Conservation (phyloP, 2,329 filamentous ascomycete genomes). For the Exophiala sideris region DNA sequence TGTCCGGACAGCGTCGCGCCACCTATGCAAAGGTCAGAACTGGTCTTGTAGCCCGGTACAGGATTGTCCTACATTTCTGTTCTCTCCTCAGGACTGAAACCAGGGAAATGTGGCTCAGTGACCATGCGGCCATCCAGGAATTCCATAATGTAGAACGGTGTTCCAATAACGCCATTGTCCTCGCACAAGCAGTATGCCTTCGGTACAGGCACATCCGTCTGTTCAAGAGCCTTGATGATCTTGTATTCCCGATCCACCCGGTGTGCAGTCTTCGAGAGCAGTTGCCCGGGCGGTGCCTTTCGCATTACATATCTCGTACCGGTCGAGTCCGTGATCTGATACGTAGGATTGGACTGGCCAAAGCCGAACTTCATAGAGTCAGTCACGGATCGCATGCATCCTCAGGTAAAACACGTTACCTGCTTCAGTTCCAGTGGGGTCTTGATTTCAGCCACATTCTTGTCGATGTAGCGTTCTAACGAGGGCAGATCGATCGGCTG, state of each 20-base stretch:
- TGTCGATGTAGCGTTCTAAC: slow-evolving; percentile 72
- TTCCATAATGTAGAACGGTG: slow-evolving; percentile 95
- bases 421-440: slow-evolving; percentile 84
- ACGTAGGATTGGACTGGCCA: slow-evolving; percentile 96
- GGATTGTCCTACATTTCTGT: slow-evolving; percentile 59
- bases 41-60: too few relatives aligned
- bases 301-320: slow-evolving; percentile 79
- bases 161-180: slow-evolving; percentile 75
- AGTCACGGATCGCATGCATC: background rate
- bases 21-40: slow-evolving; percentile 47
- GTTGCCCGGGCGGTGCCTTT: slow-evolving; percentile 94
- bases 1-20: slow-evolving; percentile 78
- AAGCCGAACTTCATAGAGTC: slow-evolving; percentile 72
- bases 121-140: slow-evolving; percentile 93
- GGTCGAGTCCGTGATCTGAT: slow-evolving; percentile 74
- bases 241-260: slow-evolving; percentile 94
- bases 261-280: slow-evolving; percentile 90
- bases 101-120: slow-evolving; percentile 79
- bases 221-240: slow-evolving; percentile 77
- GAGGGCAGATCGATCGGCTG: slow-evolving; percentile 83
- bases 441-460: slow-evolving; percentile 78
- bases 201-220: slow-evolving; percentile 81
- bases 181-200: slow-evolving; percentile 81
- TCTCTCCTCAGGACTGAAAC: slow-evolving; percentile 64
- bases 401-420: slow-evolving; percentile 47